Evolutionary conservation across 257 asterid genomes (phyloP), one percentile per base, ranked within the genome.

Genomic region (Ophiorrhiza pumila): DNA sequence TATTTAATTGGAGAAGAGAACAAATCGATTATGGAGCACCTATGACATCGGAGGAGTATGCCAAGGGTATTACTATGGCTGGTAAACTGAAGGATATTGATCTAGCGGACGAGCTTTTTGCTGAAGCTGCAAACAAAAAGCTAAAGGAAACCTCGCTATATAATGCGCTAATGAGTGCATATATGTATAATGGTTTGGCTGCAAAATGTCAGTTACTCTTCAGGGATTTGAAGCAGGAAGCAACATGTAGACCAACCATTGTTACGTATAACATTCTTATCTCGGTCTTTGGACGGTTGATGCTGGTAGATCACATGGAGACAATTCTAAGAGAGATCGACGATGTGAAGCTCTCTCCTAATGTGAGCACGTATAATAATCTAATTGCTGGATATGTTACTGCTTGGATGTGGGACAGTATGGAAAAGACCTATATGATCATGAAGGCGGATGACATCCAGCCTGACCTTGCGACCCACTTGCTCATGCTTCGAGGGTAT

Each of bases 361-460:
- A 83, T 71, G 13, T 80, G 58, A 17, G n/a, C 29, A 92, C 98
- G 6, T 92, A 87, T 83, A 87, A 77, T 71, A 71, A 68, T 71
- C 41, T 95, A 78, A 87, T 95, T 53, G 80, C 87, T 61, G 97
- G 99, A 57, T 90, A 95, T 82, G 72, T 95, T 42, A 87, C 94
- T 25, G 96, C 96, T 12, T 92, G 97, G 96, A 92, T 74, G 89
- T 95, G 99, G 95, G 87, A 85, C 60, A 77, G 80, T 65, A 80
- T 94, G 96, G 99, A 91, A 76, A 84, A 83, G 77, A 81, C 91
- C 18, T 91, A 83, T 78, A 64, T 43, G 59, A 35, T 74, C 25
- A 84, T 95, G 96, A 80, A 84, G 79, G 84, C 83, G 17, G 83
- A 87, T 65, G 77, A 71, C 8, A 43, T 83, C 35, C 73, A 76